phyloP scores from a whole-genome alignment of 2,329 filamentous ascomycete species.

The Neonectria sp. region DNA sequence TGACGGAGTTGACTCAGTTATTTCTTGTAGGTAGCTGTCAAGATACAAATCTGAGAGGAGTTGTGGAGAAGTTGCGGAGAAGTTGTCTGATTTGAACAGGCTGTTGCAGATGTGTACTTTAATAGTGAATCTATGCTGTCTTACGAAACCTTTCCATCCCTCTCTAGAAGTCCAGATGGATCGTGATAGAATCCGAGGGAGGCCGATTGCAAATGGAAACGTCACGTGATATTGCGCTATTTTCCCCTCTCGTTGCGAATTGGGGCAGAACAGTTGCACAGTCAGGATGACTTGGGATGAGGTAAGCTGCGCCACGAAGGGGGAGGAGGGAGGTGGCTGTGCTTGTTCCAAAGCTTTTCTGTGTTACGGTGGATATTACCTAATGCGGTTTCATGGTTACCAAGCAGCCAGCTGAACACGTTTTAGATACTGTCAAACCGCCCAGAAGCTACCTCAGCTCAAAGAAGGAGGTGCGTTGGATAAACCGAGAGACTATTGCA shows the following conservation, averaged over 20 bases:
- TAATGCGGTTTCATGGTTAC: background rate
- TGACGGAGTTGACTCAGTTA: background rate
- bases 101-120: slow-evolving; percentile 5
- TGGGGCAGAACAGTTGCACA: background rate
- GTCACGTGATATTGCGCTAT: slow-evolving; percentile 43
- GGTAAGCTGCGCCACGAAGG: slow-evolving; percentile 12
- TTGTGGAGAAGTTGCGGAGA: background rate
- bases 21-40: background rate
- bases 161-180: slow-evolving; percentile 33
- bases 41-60: background rate
- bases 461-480: background rate
- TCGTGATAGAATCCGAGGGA: slow-evolving; percentile 38
- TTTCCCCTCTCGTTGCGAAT: slow-evolving; percentile 23
- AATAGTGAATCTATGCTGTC: slow-evolving; percentile 17
- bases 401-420: background rate
- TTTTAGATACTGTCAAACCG: background rate
- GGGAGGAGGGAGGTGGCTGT: background rate
- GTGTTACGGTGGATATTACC: background rate
- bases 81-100: background rate
- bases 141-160: slow-evolving; percentile 29
- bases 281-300: slow-evolving; percentile 1
- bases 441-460: background rate
- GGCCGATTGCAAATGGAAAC: slow-evolving; percentile 38
- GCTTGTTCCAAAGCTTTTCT: background rate
- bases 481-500: background rate